Base-by-base conservation (phyloP, 352 stramenopile genomes). In the Pseudoperonospora humuli region DNA sequence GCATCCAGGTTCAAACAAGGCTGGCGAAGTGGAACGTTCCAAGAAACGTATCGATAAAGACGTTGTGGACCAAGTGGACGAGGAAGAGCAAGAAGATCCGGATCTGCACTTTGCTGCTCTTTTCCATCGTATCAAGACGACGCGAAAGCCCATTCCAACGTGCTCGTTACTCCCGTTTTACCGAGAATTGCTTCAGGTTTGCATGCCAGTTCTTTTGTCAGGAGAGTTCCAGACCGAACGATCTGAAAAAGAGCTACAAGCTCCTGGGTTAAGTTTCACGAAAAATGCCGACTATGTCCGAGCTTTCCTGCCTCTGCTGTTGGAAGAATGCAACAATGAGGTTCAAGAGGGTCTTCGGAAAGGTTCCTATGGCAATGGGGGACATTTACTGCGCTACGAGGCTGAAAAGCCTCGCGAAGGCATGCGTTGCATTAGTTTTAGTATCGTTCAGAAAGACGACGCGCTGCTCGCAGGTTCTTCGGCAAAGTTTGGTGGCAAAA, bases 251-350 rank as follows among this genome's bases (percentile, higher is more conserved):
- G 64, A 76, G 37, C 43, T 92, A 0, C 20, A 56, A 15, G 54
- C 63, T 1, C 82, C 82, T 2, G 48, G 45, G 0, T 54, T 89
- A 11, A 86, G 57, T 17, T 94, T 88, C 40, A 67, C 52, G 20
- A 85, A 75, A 45, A 84, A 58, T 13, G 65, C 66, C 2, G 79
- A 87, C 9, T 94, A 94, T 39, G 63, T 84, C 6, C 73, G 71
- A 39, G 58, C 79, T n/a, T 94, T 89, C 31, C 51, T 88, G 5
- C 82, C 82, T 0, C 49, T 94, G 13, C 57, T 94, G 27, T 38
- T 94, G 0, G 82, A 92, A 64, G 82, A 94, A 55, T 84, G 71
- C 24, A 80, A 77, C 53, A 88, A 84, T 17, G 82, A 92, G 49
- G 55, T 94, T 18, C 69, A 85, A 45, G 73, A 91, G 48, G 64